These are phyloP conservation scores for Dioscorea zingiberensis DNA, from an alignment of 106 monocot species.

Conservation along the genomic window DNA sequence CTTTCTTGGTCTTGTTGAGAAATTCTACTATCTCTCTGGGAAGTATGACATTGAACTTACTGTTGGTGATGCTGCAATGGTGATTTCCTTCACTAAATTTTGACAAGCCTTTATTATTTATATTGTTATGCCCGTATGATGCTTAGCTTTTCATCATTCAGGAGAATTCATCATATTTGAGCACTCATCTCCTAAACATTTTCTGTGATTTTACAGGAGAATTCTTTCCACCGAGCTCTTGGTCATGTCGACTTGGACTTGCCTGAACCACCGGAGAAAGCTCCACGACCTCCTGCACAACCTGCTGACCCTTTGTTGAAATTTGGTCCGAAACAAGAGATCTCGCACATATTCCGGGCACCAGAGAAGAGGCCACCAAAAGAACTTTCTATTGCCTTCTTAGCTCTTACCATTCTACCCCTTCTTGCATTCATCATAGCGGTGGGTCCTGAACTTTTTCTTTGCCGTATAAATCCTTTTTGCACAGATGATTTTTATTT, in stretches of 20 bases:
- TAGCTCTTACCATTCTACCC: constrained; percentile 61
- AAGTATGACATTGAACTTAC: constrained; percentile 82
- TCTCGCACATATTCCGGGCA: constrained; percentile 81
- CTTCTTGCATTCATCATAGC: constrained; percentile 66
- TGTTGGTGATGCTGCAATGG: constrained; percentile 92
- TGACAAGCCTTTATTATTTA: neutral
- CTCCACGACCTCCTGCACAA: constrained; percentile 61
- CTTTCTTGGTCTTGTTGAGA: constrained; percentile 91
- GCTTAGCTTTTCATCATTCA: neutral
- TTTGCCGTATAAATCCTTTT: neutral
- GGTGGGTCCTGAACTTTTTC: constrained; percentile 37
- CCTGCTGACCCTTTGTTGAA: constrained; percentile 56
- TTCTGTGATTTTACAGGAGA: constrained; percentile 51
- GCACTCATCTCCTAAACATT: neutral
- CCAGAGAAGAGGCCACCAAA: constrained; percentile 84
- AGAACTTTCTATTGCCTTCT: constrained; percentile 82
- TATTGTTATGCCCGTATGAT: too few species aligned
- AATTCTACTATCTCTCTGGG: constrained; percentile 92
- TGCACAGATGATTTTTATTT: neutral
- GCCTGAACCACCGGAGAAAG: constrained; percentile 87
- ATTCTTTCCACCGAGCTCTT: constrained; percentile 59
- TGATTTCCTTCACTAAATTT: constrained; percentile 16
- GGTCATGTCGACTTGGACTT: constrained; percentile 83
- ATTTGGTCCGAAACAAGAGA: constrained; percentile 78
- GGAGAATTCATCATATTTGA: neutral